These are phyloP conservation scores for Hyaloscypha variabilis DNA, from an alignment of 495 filamentous ascomycete genomes.

Conservation along the genomic window DNA sequence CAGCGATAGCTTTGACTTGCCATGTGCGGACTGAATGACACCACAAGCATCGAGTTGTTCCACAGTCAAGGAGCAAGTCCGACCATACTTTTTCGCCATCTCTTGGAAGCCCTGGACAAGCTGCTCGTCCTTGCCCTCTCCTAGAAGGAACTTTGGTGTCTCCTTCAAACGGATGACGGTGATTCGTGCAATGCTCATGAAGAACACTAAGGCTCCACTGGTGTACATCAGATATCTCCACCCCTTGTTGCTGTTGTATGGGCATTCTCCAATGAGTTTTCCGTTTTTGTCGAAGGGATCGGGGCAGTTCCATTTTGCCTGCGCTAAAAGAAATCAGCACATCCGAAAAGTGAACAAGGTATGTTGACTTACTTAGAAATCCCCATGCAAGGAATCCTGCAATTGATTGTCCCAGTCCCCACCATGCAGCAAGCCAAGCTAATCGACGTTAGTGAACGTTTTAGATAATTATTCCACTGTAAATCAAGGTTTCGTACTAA, in stretches of 20 bases:
- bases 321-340: conserved; percentile 33
- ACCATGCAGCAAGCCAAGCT: conserved; percentile 71
- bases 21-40: conserved; percentile 40
- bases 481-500: conserved; percentile 44
- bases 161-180: conserved; percentile 68
- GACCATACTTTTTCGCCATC: conserved; percentile 65
- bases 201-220: conserved; percentile 65
- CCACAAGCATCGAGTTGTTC: conserved; percentile 61
- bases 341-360: background rate
- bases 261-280: conserved; percentile 49
- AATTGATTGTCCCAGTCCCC: conserved; percentile 74
- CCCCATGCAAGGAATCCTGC: conserved; percentile 79
- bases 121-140: conserved; percentile 62
- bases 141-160: conserved; percentile 73
- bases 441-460: conserved; percentile 7
- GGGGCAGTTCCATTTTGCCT: conserved; percentile 56
- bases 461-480: background rate
- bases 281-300: conserved; percentile 34
- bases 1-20: conserved; percentile 46
- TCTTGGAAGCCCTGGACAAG: conserved; percentile 61
- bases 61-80: conserved; percentile 63
- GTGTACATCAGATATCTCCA: conserved; percentile 80
- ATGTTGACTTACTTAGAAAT: conserved; percentile 57
- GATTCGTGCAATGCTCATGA: conserved; percentile 66
- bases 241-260: conserved; percentile 69